Evolutionary conservation across 371 early-diverging fungal species (phyloP).

Genomic region (Coemansia linderi): DNA sequence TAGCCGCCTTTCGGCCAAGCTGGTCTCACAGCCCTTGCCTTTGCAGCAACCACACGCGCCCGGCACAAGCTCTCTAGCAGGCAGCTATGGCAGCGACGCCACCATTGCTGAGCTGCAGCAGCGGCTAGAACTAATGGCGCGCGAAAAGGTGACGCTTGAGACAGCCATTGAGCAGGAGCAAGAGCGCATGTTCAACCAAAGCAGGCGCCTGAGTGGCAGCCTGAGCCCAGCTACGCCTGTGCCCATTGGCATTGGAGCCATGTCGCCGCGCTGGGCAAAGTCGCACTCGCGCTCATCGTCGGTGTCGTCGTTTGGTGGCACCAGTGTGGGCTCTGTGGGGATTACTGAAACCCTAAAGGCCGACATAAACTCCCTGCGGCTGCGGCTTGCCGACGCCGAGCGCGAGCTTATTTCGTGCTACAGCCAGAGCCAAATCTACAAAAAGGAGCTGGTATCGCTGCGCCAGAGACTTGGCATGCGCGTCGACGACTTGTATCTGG

Average conservation of each 20-base stretch:
- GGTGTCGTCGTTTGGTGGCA: conserved; percentile 48
- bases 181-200: conserved; percentile 75
- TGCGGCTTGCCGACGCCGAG: conserved; percentile 67
- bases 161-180: conserved; percentile 82
- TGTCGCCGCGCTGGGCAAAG: conserved; percentile 55
- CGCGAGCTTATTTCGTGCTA: conserved; percentile 71
- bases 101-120: conserved; percentile 62
- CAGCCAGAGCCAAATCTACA: conserved; percentile 69
- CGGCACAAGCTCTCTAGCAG: not conserved
- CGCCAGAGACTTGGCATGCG: conserved; percentile 64
- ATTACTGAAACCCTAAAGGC: conserved; percentile 69
- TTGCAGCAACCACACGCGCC: conserved; percentile 7
- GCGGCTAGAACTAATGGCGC: conserved; percentile 69
- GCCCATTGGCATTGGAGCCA: conserved; percentile 31
- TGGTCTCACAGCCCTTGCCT: not conserved
- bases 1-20: conserved; percentile 16
- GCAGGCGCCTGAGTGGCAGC: conserved; percentile 39
- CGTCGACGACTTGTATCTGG: conserved; percentile 52
- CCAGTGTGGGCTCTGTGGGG: conserved; percentile 45
- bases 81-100: conserved; percentile 27
- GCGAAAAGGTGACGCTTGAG: conserved; percentile 81
- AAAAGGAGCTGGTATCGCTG: conserved; percentile 69
- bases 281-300: conserved; percentile 54
- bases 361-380: conserved; percentile 65
- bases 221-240: conserved; percentile 56